phyloP scores from a whole-genome alignment of 306 rosid species.

The Glycine latifolia region DNA sequence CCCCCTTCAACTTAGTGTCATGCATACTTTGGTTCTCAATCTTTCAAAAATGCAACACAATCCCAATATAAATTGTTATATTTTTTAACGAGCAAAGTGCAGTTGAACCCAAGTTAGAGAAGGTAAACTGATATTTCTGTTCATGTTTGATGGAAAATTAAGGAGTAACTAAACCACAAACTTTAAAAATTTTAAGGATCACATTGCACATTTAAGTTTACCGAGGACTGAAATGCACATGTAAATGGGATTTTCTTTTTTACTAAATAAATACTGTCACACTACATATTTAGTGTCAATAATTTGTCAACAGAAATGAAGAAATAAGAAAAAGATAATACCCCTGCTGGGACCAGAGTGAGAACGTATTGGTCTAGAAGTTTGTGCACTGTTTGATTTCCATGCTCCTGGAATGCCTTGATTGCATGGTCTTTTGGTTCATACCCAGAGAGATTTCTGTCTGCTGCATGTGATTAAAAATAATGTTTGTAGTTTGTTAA shows the following conservation, averaged over 20 bases:
- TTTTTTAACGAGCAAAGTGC: slow-evolving; percentile 25
- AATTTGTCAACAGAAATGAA: slow-evolving; percentile 25
- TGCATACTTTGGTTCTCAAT: slow-evolving; percentile 32
- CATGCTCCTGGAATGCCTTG: slow-evolving; percentile 53
- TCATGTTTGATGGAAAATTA: slow-evolving; percentile 28
- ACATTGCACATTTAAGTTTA: background rate
- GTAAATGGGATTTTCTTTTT: slow-evolving; percentile 4
- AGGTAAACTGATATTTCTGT: slow-evolving; percentile 7
- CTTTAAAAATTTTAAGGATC: background rate
- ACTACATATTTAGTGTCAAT: background rate
- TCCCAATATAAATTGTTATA: slow-evolving; percentile 2
- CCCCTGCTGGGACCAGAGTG: slow-evolving; percentile 67
- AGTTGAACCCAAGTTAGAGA: slow-evolving; percentile 24
- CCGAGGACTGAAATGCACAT: slow-evolving; percentile 21
- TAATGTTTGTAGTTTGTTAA: background rate
- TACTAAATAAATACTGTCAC: slow-evolving; percentile 16
- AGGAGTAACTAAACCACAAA: background rate
- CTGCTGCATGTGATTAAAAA: slow-evolving; percentile 47
- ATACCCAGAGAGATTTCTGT: slow-evolving; percentile 43
- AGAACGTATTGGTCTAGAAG: slow-evolving; percentile 66
- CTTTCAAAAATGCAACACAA: slow-evolving; percentile 15
- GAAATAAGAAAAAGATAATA: slow-evolving; percentile 46
- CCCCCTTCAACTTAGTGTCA: slow-evolving; percentile 10
- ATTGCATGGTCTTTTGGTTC: slow-evolving; percentile 45
- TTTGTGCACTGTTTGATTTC: slow-evolving; percentile 51